Base-by-base conservation (phyloP, 31 red algal species). In the Odonthalia washingtoniensis region DNA sequence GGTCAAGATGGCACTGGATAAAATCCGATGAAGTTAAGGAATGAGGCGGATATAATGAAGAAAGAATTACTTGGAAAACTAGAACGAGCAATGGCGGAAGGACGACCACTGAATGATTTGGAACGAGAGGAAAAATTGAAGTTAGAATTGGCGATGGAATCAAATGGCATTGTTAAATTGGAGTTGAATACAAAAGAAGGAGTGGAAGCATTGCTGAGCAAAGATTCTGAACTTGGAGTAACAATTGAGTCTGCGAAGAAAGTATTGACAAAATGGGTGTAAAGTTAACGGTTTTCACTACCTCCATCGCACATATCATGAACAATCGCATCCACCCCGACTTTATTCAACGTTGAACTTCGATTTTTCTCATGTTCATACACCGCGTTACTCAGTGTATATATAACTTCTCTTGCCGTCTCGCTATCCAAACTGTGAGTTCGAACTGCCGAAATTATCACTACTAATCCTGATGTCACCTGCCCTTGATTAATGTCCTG, bases 201-300 rank as follows among this genome's bases (percentile, higher is more conserved):
- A 0, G 66, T 72, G 12, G 28, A 43, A 52, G 80, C 70, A n/a
- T 73, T 95, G 61, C 36, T 87, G 5, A 85, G 86, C 70, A 95
- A 95, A 46, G 26, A 95, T 18, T 90, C 92, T 1, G 37, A 70
- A 4, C 76, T 92, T 0, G 76, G 70, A 34, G 33, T 17, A 26
- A 82, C 84, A 2, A 82, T 92, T 45, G 91, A 96, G 65, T 28
- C 60, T 30, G 87, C 74, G 40, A 96, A 92, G 75, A 96, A 96
- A 60, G 78, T 90, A 4, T 82, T 95, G 65, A 40, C 80, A 27
- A 99, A 94, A 80, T 70, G 84, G n/a, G n/a, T n/a, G n/a, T n/a
- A n/a, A n/a, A n/a, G n/a, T n/a, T n/a, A n/a, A n/a, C 49, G 49
- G 21, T 57, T 57, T 57, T 57, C 49, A 21, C 49, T 21, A 57